Percentiles rank a stretch among this genome's conserved stretches.
phyloP scores from a whole-genome alignment of 179 eudicot species.

The Drosera spatulata region DNA sequence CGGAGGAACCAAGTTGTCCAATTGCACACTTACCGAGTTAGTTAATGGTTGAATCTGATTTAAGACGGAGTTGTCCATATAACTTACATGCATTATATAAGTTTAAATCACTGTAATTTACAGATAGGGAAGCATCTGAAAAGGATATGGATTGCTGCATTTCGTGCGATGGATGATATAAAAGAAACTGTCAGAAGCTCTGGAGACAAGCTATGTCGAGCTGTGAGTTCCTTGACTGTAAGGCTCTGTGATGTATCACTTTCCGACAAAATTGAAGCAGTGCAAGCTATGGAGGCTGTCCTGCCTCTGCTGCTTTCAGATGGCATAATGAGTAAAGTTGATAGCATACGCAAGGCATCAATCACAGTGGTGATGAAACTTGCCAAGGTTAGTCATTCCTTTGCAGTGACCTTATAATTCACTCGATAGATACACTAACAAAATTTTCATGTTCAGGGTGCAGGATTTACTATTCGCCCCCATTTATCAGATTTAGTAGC shows the following conservation, averaged over 20 bases:
- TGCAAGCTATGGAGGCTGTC: slow-evolving; percentile 72
- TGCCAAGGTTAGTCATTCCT: slow-evolving; percentile 55
- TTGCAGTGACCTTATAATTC: neutral
- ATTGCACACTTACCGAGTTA: no score
- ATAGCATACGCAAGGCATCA: slow-evolving; percentile 85
- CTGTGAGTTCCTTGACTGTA: slow-evolving; percentile 61
- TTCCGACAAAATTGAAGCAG: slow-evolving; percentile 61
- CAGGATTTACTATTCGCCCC: slow-evolving; percentile 80
- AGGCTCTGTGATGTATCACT: slow-evolving; percentile 90
- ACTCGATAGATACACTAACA: neutral
- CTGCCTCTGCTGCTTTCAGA: slow-evolving; percentile 82
- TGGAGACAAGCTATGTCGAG: slow-evolving; percentile 86
- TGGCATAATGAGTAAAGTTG: slow-evolving; percentile 98
- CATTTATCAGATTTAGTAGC: slow-evolving; percentile 82
- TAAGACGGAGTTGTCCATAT: no score
- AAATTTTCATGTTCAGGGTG: slow-evolving; percentile 45
- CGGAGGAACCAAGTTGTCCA: no score
- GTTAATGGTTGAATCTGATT: no score
- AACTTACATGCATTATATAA: neutral
- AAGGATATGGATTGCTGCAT: slow-evolving; percentile 73
- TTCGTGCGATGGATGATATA: slow-evolving; percentile 99
- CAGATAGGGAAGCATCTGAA: slow-evolving; percentile 76
- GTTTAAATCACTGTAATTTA: slow-evolving; percentile 6
- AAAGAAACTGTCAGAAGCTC: slow-evolving; percentile 91
- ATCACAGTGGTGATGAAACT: slow-evolving; percentile 85